Base-by-base conservation (phyloP, 2,329 filamentous ascomycete genomes). In the Pseudomassariella vexata region DNA sequence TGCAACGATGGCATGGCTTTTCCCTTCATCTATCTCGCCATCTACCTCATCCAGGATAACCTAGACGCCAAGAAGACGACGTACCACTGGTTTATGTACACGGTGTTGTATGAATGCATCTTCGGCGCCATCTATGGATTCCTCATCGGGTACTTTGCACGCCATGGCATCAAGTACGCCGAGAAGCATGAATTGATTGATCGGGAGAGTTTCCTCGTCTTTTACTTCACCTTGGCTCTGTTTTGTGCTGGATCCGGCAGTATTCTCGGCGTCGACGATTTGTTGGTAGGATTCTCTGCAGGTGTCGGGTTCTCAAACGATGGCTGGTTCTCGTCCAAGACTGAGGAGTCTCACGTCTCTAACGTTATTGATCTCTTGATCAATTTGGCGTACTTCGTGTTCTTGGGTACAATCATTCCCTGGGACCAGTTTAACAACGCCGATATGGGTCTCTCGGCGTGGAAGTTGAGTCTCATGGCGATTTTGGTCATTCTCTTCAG, bases 1-100 rank as follows among this genome's bases (percentile, higher is more conserved):
- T 98, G 92, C 65, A 98, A 98, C 70, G 92, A 98, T 57, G 92
- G 92, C 62, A 98, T 98, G 92, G 92, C 92, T 2, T 98, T 98
- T 53, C 92, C 92, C 1, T 98, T 98, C 58, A 77, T 98, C 49
- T 98, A 98, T 56, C 71, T 98, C 19, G 82, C 85, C 1, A 67
- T 95, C 19, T 96, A 95, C 59, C 74, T 96, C 28, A 85, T 96
- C 44, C 78, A 83, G 44, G 95, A 90, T 56, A 69, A 82, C 41
- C 78, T 77, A 18, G 59, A 83, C 45, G 77, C 83, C 5, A 61
- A 63, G 28, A 60, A 84, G 33, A 85, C 94, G 24, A 75, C 81
- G 11, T 82, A 82, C 41, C 79, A 96, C 60, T 98, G 89, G 82
- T 76, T 96, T 48, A 85, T 89, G 51, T 79, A 82, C 48, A 94